These are phyloP conservation scores for Verbena officinalis DNA, from an alignment of 257 asterid genomes.

Conservation along the genomic window DNA sequence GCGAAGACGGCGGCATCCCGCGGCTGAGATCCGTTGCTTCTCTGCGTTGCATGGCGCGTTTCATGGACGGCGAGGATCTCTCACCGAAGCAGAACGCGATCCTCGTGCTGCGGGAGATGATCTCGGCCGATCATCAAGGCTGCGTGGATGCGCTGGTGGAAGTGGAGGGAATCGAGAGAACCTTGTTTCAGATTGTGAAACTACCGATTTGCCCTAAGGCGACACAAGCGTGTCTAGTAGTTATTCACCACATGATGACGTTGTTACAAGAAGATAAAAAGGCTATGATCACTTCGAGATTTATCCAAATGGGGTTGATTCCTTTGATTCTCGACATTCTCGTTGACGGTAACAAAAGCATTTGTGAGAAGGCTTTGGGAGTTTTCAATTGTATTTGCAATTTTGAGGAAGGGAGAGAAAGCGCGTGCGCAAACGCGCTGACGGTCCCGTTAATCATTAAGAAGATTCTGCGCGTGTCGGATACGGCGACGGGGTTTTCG, in stretches of 20 bases:
- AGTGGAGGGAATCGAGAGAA: constrained; percentile 48
- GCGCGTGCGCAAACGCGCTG: constrained; percentile 44
- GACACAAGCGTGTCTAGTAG: constrained; percentile 59
- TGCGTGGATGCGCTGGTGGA: constrained; percentile 31
- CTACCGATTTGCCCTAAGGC: constrained; percentile 63
- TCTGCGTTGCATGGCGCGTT: constrained; percentile 53
- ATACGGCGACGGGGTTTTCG: constrained; percentile 52
- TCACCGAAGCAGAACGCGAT: constrained; percentile 52
- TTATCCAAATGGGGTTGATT: constrained; percentile 56
- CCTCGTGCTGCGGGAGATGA: constrained; percentile 48
- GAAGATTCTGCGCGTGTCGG: constrained; percentile 71
- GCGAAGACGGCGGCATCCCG: constrained; percentile 41
- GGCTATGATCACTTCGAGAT: constrained; percentile 19
- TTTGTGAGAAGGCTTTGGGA: constrained; percentile 55
- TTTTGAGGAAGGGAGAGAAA: constrained; percentile 50
- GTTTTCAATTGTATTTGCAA: constrained; percentile 56
- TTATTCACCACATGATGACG: constrained; percentile 47
- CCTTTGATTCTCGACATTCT: constrained; percentile 62
- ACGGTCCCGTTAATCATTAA: constrained; percentile 67
- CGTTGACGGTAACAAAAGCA: constrained; percentile 60
- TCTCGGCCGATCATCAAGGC: constrained; percentile 31
- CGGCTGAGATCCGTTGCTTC: constrained; percentile 52
- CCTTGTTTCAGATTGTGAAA: constrained; percentile 49
- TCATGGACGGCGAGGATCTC: constrained; percentile 51
- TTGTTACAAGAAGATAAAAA: background rate